Conservation (phyloP, 106 monocot species). For the Amphibolis antarctica region DNA sequence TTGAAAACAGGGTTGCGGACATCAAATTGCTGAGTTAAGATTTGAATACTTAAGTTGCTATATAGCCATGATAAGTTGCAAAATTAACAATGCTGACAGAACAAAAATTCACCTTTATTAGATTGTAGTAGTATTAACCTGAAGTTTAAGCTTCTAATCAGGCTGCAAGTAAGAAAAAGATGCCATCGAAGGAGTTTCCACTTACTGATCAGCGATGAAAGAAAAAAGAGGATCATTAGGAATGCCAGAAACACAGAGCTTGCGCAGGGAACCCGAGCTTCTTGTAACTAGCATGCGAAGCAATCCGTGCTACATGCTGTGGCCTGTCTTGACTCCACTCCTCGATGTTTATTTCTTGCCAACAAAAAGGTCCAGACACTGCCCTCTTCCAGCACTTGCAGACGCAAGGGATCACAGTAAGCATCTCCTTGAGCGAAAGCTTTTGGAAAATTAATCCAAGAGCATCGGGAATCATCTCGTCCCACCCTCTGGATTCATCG, state of each 20-base stretch:
- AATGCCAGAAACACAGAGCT: slow-evolving; percentile 41
- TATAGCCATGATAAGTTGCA: too few species aligned
- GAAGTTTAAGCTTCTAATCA: too few species aligned
- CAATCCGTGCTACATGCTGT: slow-evolving; percentile 40
- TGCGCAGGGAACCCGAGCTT: slow-evolving; percentile 41
- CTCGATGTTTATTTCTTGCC: slow-evolving; percentile 68
- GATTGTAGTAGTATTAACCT: too few species aligned
- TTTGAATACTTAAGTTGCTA: too few species aligned
- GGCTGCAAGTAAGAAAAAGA: not conserved
- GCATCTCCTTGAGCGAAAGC: slow-evolving; percentile 56
- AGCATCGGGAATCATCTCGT: slow-evolving; percentile 81
- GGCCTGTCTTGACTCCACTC: slow-evolving; percentile 49
- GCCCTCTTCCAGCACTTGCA: slow-evolving; percentile 60
- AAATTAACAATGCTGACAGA: too few species aligned
- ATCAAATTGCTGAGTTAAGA: too few species aligned
- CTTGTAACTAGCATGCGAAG: slow-evolving; percentile 41
- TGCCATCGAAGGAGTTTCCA: not conserved
- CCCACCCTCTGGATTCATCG: slow-evolving; percentile 28
- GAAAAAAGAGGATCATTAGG: slow-evolving; percentile 38
- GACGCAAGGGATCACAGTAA: slow-evolving; percentile 59
- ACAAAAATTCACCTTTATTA: too few species aligned
- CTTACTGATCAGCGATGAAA: slow-evolving; percentile 56
- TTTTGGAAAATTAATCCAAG: slow-evolving; percentile 76
- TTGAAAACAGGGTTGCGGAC: too few species aligned
- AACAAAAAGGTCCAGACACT: slow-evolving; percentile 59